Evolutionary conservation across 2,329 filamentous ascomycete genomes (phyloP), one percentile per base, ranked within the genome.

Genomic region (Macroventuria anomochaeta): DNA sequence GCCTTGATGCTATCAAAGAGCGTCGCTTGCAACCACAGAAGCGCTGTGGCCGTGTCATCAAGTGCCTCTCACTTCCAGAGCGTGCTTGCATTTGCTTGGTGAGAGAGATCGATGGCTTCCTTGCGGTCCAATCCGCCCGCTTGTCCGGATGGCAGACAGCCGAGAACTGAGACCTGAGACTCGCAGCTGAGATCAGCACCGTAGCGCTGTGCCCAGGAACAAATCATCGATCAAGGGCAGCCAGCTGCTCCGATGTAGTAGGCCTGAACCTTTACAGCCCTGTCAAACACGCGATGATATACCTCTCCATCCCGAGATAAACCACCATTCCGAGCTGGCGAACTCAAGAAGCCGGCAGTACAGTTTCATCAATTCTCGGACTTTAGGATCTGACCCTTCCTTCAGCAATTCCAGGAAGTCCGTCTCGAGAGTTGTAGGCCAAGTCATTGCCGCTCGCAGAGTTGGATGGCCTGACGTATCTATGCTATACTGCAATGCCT

Each of bases 321-420:
- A 68, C 62, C 65, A 68, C 48, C 62, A 68, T 11, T 68, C 64
- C 3, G 60, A 55, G 21, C 56, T 59, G 12, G 65, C 61, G 36
- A 52, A 58, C 28, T 66, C 65, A 13, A 69, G 20, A 12, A 69
- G 55, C 32, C 53, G 50, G 31, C 60, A 61, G 39, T 68, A 68
- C 8, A 58, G 53, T 34, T 53, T 55, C 28, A 68, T 53, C n/a
- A 66, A 11, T 10, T 57, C 52, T 11, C 36, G 50, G 3, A 62
- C 51, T 11, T 46, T 38, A 5, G 56, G 36, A 40, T 68, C 61
- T 20, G 40, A 41, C 26, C 60, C 46, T 12, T 29, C 28, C 31
- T 53, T 62, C n/a, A 65, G 15, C 21, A 29, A 13, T 6, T 68
- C 64, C 2, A 69, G 29, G 15, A 63, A 66, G 2, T 62, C 59